phyloP scores from a whole-genome alignment of 2,329 filamentous ascomycete species.

The Trichophyton equinum region DNA sequence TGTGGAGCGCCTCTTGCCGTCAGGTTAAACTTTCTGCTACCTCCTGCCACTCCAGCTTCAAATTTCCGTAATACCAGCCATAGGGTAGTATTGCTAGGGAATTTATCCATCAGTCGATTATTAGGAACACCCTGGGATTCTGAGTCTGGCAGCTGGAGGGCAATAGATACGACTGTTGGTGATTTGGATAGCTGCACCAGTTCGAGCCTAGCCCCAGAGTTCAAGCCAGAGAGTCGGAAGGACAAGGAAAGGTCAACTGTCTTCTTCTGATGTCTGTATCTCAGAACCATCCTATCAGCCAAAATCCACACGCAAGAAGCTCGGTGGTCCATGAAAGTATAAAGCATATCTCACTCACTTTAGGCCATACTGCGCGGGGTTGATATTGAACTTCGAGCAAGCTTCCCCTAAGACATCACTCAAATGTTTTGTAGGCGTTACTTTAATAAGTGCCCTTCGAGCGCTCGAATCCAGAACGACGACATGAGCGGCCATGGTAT shows the following conservation, averaged over 20 bases:
- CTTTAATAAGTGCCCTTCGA: conserved; percentile 68
- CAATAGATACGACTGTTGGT: conserved; percentile 72
- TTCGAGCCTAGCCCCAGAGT: conserved; percentile 79
- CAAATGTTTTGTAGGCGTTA: conserved; percentile 65
- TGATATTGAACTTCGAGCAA: conserved; percentile 65
- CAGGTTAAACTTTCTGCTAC: conserved; percentile 57
- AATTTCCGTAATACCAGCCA: conserved; percentile 88
- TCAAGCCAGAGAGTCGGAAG: conserved; percentile 70
- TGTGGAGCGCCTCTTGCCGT: conserved; percentile 65
- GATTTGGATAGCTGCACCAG: conserved; percentile 79
- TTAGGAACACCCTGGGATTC: conserved; percentile 52
- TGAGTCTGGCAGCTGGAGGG: conserved; percentile 67
- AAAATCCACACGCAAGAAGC: background rate
- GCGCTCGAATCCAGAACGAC: conserved; percentile 73
- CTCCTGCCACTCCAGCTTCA: conserved; percentile 58
- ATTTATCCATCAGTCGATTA: conserved; percentile 66
- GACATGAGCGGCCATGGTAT: conserved; percentile 68
- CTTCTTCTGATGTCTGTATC: conserved; percentile 65
- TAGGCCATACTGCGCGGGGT: conserved; percentile 61
- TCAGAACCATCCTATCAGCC: conserved; percentile 2
- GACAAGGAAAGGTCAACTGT: conserved; percentile 72
- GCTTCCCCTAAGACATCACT: conserved; percentile 79
- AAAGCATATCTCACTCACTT: conserved; percentile 45
- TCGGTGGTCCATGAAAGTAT: too few species aligned
- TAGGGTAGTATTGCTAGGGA: conserved; percentile 73